Evolutionary conservation across 2,329 filamentous ascomycete genomes (phyloP).

Genomic region (Arthrobotrys iridis): DNA sequence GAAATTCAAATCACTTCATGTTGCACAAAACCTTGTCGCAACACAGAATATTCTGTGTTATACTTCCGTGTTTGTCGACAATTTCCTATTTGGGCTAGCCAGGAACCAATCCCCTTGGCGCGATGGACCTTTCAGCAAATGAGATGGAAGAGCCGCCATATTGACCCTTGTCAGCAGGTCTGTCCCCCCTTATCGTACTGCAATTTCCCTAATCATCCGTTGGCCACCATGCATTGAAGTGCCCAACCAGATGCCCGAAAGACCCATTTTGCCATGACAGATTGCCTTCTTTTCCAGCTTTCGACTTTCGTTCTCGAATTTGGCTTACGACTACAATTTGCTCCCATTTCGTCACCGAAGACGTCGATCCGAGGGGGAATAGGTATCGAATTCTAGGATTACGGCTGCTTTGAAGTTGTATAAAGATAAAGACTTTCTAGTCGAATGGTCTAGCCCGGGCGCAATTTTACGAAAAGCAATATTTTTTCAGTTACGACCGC

Average conservation of each 20-base stretch:
- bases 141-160: background rate
- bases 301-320: constrained; percentile 14
- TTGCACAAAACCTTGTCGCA: constrained; percentile 6
- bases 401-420: background rate
- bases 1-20: background rate
- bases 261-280: constrained; percentile 18
- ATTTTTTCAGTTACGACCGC: background rate
- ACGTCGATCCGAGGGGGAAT: constrained; percentile 28
- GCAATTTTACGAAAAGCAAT: constrained; percentile 14
- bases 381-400: constrained; percentile 7
- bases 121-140: constrained; percentile 4
- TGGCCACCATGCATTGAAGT: constrained; percentile 1
- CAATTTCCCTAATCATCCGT: constrained; percentile 45
- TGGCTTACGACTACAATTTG: constrained; percentile 47
- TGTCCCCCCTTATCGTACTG: constrained; percentile 39
- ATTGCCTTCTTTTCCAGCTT: constrained; percentile 6
- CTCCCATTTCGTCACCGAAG: constrained; percentile 39
- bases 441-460: constrained; percentile 2
- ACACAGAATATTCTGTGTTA: constrained; percentile 31
- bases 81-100: constrained; percentile 26
- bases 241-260: background rate
- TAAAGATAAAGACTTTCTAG: too few relatives aligned
- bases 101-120: constrained; percentile 25
- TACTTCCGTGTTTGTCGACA: constrained; percentile 39
- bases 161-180: constrained; percentile 21